phyloP scores from a whole-genome alignment of 2,329 filamentous ascomycete species.

The Diaporthe australafricana region DNA sequence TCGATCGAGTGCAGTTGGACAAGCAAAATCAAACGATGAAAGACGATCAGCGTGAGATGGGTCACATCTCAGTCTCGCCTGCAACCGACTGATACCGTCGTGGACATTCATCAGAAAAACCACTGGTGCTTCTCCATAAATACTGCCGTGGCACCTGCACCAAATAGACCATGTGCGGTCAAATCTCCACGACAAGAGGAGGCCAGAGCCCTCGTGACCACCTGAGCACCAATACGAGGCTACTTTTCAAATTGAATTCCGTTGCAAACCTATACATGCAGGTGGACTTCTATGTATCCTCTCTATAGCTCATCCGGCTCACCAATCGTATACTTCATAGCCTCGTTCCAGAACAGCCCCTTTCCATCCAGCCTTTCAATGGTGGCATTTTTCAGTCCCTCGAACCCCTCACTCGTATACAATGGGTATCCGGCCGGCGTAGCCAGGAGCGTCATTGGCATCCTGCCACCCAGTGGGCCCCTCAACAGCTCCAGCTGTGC shows the following conservation, averaged over 20 bases:
- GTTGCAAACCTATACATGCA: no score
- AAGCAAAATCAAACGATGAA: no score
- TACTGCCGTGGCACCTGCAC: no score
- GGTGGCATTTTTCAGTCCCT: constrained; percentile 25
- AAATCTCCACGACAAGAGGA: no score
- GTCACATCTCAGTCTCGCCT: no score
- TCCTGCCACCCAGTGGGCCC: neutral
- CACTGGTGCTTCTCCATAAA: no score
- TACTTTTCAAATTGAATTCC: no score
- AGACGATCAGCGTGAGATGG: no score
- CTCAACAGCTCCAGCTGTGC: constrained; percentile 18
- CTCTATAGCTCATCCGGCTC: neutral
- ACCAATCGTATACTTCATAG: constrained; percentile 18
- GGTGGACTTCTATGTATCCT: neutral
- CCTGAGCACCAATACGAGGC: neutral
- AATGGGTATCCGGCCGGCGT: constrained; percentile 35
- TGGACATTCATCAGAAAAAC: no score
- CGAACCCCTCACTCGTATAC: constrained; percentile 27
- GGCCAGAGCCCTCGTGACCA: neutral
- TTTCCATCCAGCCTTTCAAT: constrained; percentile 30
- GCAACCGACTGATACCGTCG: no score
- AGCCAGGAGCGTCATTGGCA: constrained; percentile 33
- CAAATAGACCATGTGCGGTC: no score
- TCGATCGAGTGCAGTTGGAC: no score
- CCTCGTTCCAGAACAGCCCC: constrained; percentile 26